Evolutionary conservation across 441 rosid genomes (phyloP).

Genomic region (Pelargonium myrrhifolium): DNA sequence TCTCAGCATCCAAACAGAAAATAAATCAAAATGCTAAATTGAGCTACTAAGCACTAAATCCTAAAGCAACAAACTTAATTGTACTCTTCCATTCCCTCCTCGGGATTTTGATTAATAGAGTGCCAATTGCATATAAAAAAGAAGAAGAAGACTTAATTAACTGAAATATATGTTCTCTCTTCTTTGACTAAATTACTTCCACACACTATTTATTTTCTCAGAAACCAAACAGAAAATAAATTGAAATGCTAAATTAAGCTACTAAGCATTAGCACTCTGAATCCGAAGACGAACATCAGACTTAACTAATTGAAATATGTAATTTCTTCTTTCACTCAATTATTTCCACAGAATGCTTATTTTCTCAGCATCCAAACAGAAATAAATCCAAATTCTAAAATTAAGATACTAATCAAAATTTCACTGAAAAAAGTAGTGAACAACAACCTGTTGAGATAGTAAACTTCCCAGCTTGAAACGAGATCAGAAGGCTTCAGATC

Average conservation of each 20-base stretch:
- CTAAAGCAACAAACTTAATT: neutral
- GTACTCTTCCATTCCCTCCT: no score
- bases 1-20: conserved; percentile 4
- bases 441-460: conserved; percentile 11
- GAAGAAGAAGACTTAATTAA: neutral
- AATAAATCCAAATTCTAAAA: neutral
- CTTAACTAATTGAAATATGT: neutral
- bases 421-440: neutral
- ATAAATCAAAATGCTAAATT: no score
- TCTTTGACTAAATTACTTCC: neutral
- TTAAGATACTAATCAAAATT: neutral
- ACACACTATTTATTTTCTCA: neutral
- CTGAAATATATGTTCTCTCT: neutral
- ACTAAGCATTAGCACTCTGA: no score
- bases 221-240: neutral
- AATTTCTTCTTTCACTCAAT: neutral
- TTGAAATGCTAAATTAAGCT: no score
- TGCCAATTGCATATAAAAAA: no score
- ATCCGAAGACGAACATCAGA: no score
- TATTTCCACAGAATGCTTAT: neutral
- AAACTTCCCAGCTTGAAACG: conserved; percentile 8
- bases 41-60: no score
- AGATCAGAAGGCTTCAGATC: conserved; percentile 10
- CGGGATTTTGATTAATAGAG: no score
- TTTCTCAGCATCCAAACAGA: conserved; percentile 7